phyloP scores from a whole-genome alignment of 2,329 filamentous ascomycete genomes.

The Diplodia sapinea region DNA sequence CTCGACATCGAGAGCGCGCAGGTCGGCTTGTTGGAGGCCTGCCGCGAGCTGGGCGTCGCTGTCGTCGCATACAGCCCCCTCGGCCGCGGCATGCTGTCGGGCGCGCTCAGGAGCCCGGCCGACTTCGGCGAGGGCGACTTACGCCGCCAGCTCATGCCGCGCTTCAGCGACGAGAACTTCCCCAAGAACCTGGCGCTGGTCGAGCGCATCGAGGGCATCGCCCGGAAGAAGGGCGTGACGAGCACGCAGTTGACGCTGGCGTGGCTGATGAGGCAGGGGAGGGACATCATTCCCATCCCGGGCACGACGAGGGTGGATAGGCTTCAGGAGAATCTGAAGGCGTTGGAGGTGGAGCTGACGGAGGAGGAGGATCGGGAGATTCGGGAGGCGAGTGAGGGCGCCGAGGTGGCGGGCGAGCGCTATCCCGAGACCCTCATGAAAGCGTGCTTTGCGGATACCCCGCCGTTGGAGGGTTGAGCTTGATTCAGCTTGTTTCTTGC shows the following conservation, averaged over 20 bases:
- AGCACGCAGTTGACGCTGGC: constrained; percentile 61
- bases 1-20: constrained; percentile 53
- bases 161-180: constrained; percentile 52
- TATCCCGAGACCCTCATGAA: constrained; percentile 48
- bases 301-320: constrained; percentile 48
- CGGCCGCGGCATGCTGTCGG: constrained; percentile 41
- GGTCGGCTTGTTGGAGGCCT: constrained; percentile 45
- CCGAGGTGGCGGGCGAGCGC: constrained; percentile 50
- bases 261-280: constrained; percentile 49
- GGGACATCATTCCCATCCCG: constrained; percentile 61
- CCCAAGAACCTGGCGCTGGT: constrained; percentile 47
- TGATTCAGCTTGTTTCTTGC: background rate
- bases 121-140: constrained; percentile 51
- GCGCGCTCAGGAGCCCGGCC: constrained; percentile 43
- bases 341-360: constrained; percentile 39
- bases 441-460: constrained; percentile 50
- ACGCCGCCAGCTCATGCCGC: constrained; percentile 43
- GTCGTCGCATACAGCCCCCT: constrained; percentile 50
- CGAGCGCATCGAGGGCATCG: constrained; percentile 40
- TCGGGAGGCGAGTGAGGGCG: constrained; percentile 41
- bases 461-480: constrained; percentile 30
- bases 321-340: constrained; percentile 43
- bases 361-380: constrained; percentile 42
- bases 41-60: constrained; percentile 53
- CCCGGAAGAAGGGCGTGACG: constrained; percentile 59